Evolutionary conservation across 441 rosid species (phyloP), one percentile per base, ranked within the genome.

Genomic region (Brassica balearica): DNA sequence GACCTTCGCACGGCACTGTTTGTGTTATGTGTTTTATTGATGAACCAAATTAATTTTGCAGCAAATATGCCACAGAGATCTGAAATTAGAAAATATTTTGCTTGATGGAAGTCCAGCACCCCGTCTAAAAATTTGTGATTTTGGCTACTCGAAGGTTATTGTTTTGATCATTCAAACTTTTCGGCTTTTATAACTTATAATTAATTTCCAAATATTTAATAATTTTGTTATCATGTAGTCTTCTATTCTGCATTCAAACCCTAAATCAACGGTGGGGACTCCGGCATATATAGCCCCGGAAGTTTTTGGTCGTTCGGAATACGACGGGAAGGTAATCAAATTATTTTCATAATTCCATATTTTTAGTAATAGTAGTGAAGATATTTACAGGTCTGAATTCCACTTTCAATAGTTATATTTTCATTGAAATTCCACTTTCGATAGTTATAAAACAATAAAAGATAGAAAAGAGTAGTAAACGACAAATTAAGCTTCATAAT

Each of bases 281-380:
- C 94, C 94, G 2, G 94, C 94, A 3, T 90, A 90, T 67, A 90
- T 90, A 12, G 94, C 91, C 68, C 95, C 95, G 17, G 95, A 90
- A 74, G 91, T 90, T 79, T 81, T 90, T 62, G 61, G 85, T 36
- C 86, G 86, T 34, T 81, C 84, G 71, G 92, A 90, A 76, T 90
- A 90, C 71, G 90, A 90, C 74, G 95, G 95, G 56, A 86, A 90
- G 91, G 95, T 90, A 68, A 51, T 1, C 27, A 27, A 65, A 34
- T 8, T 55, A 36, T 58, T 41, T 63, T 63, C 27, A 53, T 23
- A 17, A 51, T 51, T 32, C 22, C 34, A 32, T 56, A 66, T 68
- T 56, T 67, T 23, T 43, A 46, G 2, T 20, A 19, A 20, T 66
- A 36, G 8, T 59, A 61, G 15, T 67, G 60, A 73, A 73, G 41